Conservation (phyloP, 208 protist genomes). For the Trypanosoma lewisi region DNA sequence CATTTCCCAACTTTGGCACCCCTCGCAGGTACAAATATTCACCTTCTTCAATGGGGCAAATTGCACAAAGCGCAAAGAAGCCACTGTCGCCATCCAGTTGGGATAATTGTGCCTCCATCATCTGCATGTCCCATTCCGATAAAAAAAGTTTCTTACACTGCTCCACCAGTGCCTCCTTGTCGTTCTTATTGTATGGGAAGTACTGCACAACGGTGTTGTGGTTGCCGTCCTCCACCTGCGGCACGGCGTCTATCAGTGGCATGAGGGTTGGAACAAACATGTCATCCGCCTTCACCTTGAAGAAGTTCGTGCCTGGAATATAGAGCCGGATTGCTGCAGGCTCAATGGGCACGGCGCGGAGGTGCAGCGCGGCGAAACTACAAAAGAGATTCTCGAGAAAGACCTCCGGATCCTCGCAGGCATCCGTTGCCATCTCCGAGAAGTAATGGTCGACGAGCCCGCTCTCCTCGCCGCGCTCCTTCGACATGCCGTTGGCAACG, state of each 20-base stretch:
- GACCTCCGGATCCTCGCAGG: constrained; percentile 80
- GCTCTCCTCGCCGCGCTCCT: constrained; percentile 72
- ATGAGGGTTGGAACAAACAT: constrained; percentile 88
- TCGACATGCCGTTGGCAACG: constrained; percentile 67
- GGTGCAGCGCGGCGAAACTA: constrained; percentile 59
- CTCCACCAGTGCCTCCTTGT: constrained; percentile 28
- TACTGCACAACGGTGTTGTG: constrained; percentile 83
- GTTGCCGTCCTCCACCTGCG: constrained; percentile 68
- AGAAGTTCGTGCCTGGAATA: constrained; percentile 83
- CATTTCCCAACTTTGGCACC: constrained; percentile 45
- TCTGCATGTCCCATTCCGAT: constrained; percentile 24
- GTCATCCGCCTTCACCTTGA: constrained; percentile 74
- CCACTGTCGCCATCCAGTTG: constrained; percentile 32
- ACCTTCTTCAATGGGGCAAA: constrained; percentile 54
- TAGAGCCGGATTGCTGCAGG: constrained; percentile 46
- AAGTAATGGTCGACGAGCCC: constrained; percentile 75
- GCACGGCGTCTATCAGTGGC: constrained; percentile 74
- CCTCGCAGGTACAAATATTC: constrained; percentile 75
- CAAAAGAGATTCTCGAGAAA: constrained; percentile 82
- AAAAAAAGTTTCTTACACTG: constrained; percentile 53
- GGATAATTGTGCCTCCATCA: constrained; percentile 36
- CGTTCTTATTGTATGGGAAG: constrained; percentile 46
- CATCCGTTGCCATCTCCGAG: constrained; percentile 82
- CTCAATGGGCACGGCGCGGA: constrained; percentile 81
- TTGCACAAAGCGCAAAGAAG: constrained; percentile 81